Base-by-base conservation (phyloP, 1,284 basidiomycete genomes). In the Marasmius oreades region DNA sequence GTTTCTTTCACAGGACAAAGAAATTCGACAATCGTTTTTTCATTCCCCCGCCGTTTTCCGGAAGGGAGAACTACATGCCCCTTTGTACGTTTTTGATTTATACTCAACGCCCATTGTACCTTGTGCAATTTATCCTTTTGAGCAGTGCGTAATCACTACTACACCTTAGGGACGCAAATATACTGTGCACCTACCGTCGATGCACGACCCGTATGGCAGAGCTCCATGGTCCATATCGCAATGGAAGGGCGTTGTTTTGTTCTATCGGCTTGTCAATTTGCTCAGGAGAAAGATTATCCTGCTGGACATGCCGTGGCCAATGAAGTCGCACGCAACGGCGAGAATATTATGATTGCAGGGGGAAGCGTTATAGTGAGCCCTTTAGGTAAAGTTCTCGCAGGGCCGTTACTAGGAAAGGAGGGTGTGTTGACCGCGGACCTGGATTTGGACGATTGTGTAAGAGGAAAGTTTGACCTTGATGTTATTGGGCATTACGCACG, bases 21-120 rank as follows among this genome's bases (percentile, higher is more conserved):
- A 5, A 23, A 20, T n/a, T 20, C 16, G 26, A 26, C n/a, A 1
- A 24, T 20, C 51, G 42, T n/a, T 28, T n/a, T 28, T 18, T 24
- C 39, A 39, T 55, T 31, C 2, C 37, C 18, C 55, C 57, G 34
- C 54, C 52, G 8, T 48, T 33, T n/a, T 51, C n/a, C 12, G 23
- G 2, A 46, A 85, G 83, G 87, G 86, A 91, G 66, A 90, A 90
- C 66, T 86, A 86, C 62, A 88, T 90, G 86, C 89, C 89, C 3
- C 68, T 90, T 22, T 65, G 83, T 84, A 55, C 54, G 80, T 63
- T 16, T 12, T 16, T 53, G 11, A 37, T 39, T 10, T 45, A 24
- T 56, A 39, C 16, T 36, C 2, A 23, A 39, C 43, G 53, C 12
- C 56, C 8, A 28, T n/a, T 34, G 16, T n/a, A n/a, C 31, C 42